phyloP scores from a whole-genome alignment of 352 stramenopile genomes.

The Pythium phragmitis region DNA sequence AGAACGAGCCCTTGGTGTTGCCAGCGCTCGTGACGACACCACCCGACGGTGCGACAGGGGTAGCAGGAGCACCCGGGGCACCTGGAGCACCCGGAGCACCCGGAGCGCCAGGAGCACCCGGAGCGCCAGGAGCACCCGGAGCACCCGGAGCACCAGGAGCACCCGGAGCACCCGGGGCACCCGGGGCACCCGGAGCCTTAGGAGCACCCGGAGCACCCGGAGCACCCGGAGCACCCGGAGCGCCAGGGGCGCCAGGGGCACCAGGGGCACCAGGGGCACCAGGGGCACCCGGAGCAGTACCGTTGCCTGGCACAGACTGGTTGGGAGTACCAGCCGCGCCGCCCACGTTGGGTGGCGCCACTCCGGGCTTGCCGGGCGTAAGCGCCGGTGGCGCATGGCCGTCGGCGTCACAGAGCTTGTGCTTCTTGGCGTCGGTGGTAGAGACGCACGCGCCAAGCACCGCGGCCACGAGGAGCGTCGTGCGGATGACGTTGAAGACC shows the following conservation, averaged over 20 bases:
- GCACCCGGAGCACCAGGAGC: constrained; percentile 6
- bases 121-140: constrained; percentile 1
- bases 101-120: constrained; percentile 1
- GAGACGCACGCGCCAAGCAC: constrained; percentile 13
- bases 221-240: too few species aligned
- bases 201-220: too few species aligned
- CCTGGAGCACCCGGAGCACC: constrained; percentile 15
- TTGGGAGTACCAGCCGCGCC: constrained; percentile 2
- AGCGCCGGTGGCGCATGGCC: constrained; percentile 15
- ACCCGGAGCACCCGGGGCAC: neutral
- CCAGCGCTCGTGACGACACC: constrained; percentile 35
- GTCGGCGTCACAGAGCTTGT: constrained; percentile 25
- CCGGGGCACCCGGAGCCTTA: constrained; percentile 11
- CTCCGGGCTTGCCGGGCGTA: constrained; percentile 10
- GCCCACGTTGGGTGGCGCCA: neutral
- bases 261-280: too few species aligned
- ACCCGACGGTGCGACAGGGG: constrained; percentile 9
- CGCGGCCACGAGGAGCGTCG: constrained; percentile 23
- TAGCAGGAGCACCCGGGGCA: neutral
- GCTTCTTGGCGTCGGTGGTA: constrained; percentile 24
- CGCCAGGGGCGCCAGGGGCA: neutral
- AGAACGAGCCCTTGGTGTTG: constrained; percentile 40
- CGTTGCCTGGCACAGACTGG: too few species aligned
- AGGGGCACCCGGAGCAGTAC: too few species aligned
- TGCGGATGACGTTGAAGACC: constrained; percentile 13